Conservation (phyloP, 257 asterid genomes). For the Nicotiana tabacum region DNA sequence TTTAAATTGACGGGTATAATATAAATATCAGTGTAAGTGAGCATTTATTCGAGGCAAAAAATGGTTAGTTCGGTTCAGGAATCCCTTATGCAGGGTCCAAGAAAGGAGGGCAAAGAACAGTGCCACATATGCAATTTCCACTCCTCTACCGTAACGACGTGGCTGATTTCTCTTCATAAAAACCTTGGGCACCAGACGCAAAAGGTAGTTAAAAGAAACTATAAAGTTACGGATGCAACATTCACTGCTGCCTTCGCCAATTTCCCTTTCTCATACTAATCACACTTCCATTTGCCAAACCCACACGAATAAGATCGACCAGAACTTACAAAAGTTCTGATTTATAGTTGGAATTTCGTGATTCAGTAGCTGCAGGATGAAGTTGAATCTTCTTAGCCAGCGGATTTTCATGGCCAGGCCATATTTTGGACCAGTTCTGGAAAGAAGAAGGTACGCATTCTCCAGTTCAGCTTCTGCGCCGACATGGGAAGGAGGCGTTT, state of each 20-base stretch:
- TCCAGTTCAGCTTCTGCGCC: conserved; percentile 28
- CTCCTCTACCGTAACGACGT: background rate
- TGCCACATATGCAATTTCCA: background rate
- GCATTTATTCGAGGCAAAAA: too few species aligned
- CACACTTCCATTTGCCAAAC: background rate
- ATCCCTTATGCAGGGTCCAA: too few species aligned
- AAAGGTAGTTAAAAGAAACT: background rate
- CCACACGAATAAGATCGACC: too few species aligned
- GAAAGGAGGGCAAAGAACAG: background rate
- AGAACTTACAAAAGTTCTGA: background rate
- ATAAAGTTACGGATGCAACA: background rate
- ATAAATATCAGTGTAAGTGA: too few species aligned
- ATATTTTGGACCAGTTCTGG: conserved; percentile 13
- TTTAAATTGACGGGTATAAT: too few species aligned
- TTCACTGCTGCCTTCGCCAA: background rate
- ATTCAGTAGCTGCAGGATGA: conserved; percentile 26
- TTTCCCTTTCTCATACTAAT: background rate
- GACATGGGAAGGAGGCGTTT: conserved; percentile 56
- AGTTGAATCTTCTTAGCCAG: conserved; percentile 30
- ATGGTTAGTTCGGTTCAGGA: too few species aligned
- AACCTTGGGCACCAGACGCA: background rate
- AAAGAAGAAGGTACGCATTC: conserved; percentile 27
- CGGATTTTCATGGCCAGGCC: conserved; percentile 26
- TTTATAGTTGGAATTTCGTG: background rate
- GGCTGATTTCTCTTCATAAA: background rate